Evolutionary conservation across 441 rosid genomes (phyloP).

Genomic region (Cnidoscolus chayamansa): DNA sequence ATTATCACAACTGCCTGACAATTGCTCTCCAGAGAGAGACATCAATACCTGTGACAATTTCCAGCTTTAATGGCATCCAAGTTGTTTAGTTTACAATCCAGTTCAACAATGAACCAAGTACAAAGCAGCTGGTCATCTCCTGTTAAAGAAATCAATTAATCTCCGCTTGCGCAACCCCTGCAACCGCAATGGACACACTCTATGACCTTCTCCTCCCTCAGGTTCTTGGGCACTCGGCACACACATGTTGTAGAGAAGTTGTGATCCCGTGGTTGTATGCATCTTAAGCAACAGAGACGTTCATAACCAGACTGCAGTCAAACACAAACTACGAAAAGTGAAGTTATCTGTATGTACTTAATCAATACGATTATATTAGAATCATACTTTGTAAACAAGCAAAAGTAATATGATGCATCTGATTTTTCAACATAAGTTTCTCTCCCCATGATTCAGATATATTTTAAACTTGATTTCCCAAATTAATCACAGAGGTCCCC

Average conservation of each 20-base stretch:
- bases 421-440: background rate
- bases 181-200: slow-evolving; percentile 68
- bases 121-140: background rate
- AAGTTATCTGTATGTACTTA: background rate
- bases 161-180: slow-evolving; percentile 58
- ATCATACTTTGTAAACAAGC: background rate
- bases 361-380: background rate
- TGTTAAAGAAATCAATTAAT: slow-evolving; percentile 22
- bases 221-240: slow-evolving; percentile 57
- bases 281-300: slow-evolving; percentile 56
- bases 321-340: background rate
- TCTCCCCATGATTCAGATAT: too few species aligned
- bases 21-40: too few species aligned
- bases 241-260: slow-evolving; percentile 60
- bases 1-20: too few species aligned
- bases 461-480: background rate
- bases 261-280: slow-evolving; percentile 63
- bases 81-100: too few species aligned
- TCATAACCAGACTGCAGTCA: slow-evolving; percentile 52
- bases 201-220: slow-evolving; percentile 59
- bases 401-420: background rate
- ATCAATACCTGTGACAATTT: too few species aligned
- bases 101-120: background rate
- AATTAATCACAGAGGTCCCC: background rate
- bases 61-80: too few species aligned